Conservation (phyloP, 495 filamentous ascomycete species). For the Hypoxylon rickii region DNA sequence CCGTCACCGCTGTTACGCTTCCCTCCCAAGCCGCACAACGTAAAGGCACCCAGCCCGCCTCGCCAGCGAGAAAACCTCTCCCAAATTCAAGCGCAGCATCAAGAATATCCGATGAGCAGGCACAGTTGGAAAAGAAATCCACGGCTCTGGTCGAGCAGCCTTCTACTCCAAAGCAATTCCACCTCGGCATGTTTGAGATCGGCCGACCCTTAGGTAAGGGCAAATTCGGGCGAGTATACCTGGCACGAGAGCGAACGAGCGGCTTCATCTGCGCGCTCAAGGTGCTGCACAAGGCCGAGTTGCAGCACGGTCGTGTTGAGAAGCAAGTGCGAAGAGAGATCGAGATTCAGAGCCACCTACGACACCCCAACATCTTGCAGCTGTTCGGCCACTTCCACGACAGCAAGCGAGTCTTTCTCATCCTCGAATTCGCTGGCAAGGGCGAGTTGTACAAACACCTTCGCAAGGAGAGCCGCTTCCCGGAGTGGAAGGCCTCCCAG, state of each 20-base stretch:
- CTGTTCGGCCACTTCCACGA: conserved; percentile 98
- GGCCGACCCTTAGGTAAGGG: conserved; percentile 94
- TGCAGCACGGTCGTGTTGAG: conserved; percentile 87
- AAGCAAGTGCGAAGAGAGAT: conserved; percentile 97
- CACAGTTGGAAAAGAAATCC: conserved; percentile 56
- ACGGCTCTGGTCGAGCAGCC: conserved; percentile 62
- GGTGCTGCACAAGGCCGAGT: conserved; percentile 92
- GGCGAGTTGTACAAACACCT: conserved; percentile 98
- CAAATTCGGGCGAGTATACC: conserved; percentile 95
- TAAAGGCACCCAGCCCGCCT: conserved; percentile 39
- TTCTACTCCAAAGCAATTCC: conserved; percentile 70
- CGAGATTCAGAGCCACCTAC: conserved; percentile 94
- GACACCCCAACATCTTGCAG: conserved; percentile 93
- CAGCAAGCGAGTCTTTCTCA: conserved; percentile 91
- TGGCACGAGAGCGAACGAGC: conserved; percentile 84
- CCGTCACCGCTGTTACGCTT: conserved; percentile 64
- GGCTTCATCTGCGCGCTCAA: conserved; percentile 97
- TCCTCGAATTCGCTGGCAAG: conserved; percentile 92
- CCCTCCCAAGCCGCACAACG: conserved; percentile 68
- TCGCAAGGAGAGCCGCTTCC: conserved; percentile 82
- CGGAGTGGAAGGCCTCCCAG: conserved; percentile 94
- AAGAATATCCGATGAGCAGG: conserved; percentile 57
- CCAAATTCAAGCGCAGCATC: conserved; percentile 43
- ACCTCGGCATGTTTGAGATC: conserved; percentile 99
- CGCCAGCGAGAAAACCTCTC: conserved; percentile 45